Conservation (phyloP, 768 basidiomycete species). For the Tulasnella sp. region DNA sequence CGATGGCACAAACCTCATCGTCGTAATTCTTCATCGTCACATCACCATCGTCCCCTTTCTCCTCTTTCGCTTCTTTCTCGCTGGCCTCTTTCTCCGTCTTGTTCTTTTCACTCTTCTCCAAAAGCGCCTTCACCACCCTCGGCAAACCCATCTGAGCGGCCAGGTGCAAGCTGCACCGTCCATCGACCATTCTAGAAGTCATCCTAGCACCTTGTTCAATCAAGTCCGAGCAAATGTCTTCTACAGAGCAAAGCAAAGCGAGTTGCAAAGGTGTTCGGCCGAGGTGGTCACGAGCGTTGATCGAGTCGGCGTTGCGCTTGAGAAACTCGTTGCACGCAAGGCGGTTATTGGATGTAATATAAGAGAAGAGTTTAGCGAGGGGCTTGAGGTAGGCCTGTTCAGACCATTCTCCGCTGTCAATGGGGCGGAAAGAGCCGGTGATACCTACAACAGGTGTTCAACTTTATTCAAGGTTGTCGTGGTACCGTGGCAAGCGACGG, state of each 20-base stretch:
- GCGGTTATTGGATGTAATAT: slow-evolving; percentile 49
- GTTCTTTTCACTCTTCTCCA: slow-evolving; percentile 46
- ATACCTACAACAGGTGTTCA: slow-evolving; percentile 59
- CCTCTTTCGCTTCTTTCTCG: slow-evolving; percentile 28
- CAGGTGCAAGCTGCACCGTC: slow-evolving; percentile 52
- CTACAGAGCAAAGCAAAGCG: slow-evolving; percentile 47
- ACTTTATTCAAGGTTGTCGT: slow-evolving; percentile 57
- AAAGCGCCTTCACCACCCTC: slow-evolving; percentile 46
- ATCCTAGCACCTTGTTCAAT: slow-evolving; percentile 56
- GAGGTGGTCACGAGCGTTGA: slow-evolving; percentile 51
- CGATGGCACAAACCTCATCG: slow-evolving; percentile 25
- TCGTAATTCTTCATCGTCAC: slow-evolving; percentile 31
- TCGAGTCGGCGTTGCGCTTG: slow-evolving; percentile 41
- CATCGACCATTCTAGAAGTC: slow-evolving; percentile 54
- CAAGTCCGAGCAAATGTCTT: slow-evolving; percentile 48
- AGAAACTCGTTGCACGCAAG: slow-evolving; percentile 42
- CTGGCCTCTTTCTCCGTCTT: slow-evolving; percentile 33
- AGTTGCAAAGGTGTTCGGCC: slow-evolving; percentile 59
- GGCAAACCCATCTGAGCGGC: slow-evolving; percentile 43
- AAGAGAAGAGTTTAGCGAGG: slow-evolving; percentile 52
- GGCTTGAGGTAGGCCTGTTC: slow-evolving; percentile 57
- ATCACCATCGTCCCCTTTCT: not conserved
- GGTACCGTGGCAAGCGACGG: not conserved
- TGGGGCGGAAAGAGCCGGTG: slow-evolving; percentile 61
- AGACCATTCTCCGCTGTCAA: slow-evolving; percentile 63